These are phyloP conservation scores for Vigna nakashimae DNA, from an alignment of 306 rosid genomes.

Conservation along the genomic window DNA sequence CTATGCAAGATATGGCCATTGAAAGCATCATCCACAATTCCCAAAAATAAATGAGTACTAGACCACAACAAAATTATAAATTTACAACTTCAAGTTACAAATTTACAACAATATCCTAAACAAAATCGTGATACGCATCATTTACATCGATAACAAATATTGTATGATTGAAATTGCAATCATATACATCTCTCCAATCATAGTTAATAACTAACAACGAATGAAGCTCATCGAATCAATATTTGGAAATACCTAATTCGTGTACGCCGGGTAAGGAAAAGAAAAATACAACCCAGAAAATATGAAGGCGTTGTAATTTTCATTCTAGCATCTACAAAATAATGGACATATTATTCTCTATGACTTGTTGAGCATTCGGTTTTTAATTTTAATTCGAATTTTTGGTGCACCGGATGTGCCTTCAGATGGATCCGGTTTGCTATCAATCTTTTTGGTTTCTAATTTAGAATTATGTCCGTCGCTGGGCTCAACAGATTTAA, in stretches of 20 bases:
- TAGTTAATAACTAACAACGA: conserved; percentile 24
- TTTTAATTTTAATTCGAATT: conserved; percentile 83
- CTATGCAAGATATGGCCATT: background rate
- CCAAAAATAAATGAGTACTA: background rate
- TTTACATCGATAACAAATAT: conserved; percentile 23
- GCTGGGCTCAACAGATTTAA: conserved; percentile 62
- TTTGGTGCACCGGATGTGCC: conserved; percentile 71
- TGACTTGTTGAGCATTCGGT: conserved; percentile 55
- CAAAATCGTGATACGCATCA: conserved; percentile 1
- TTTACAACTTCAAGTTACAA: conserved; percentile 21
- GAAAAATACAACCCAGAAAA: conserved; percentile 36
- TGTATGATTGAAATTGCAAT: conserved; percentile 41
- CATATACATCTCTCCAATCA: conserved; percentile 27
- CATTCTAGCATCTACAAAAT: conserved; percentile 35
- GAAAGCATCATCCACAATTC: background rate
- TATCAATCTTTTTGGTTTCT: conserved; percentile 43
- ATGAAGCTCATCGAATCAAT: conserved; percentile 48
- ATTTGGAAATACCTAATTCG: conserved; percentile 3
- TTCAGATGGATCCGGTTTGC: conserved; percentile 64
- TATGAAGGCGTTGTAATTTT: conserved; percentile 22
- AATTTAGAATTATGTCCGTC: conserved; percentile 55
- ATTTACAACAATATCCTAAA: conserved; percentile 33
- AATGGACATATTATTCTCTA: conserved; percentile 40
- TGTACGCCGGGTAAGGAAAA: conserved; percentile 37
- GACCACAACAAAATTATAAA: conserved; percentile 28